phyloP scores from a whole-genome alignment of 257 asterid genomes.

The Ophiorrhiza pumila region DNA sequence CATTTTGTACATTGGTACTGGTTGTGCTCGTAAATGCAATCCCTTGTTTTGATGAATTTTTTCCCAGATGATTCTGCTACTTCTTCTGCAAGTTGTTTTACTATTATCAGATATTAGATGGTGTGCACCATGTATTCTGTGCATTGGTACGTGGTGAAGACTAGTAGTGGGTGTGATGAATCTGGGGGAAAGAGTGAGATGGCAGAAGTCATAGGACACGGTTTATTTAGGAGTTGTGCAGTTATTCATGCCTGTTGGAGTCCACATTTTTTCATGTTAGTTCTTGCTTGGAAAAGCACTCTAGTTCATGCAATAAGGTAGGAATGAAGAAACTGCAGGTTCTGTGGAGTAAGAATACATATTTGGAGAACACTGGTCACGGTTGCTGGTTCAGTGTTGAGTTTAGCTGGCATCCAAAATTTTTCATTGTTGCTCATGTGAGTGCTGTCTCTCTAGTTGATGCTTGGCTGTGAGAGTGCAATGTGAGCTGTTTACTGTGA shows the following conservation, averaged over 20 bases:
- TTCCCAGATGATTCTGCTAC: constrained; percentile 6
- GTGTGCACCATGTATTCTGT: constrained; percentile 57
- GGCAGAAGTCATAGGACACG: constrained; percentile 50
- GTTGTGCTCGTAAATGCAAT: neutral
- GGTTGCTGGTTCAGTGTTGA: constrained; percentile 58
- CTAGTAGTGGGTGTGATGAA: constrained; percentile 24
- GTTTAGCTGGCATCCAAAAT: constrained; percentile 75
- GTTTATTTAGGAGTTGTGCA: constrained; percentile 36
- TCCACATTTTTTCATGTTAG: constrained; percentile 68
- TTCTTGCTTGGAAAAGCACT: constrained; percentile 23
- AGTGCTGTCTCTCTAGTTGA: constrained; percentile 61
- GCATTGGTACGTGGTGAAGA: constrained; percentile 48
- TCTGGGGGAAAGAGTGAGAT: constrained; percentile 16
- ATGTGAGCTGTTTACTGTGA: constrained; percentile 49
- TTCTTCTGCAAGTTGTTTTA: constrained; percentile 2
- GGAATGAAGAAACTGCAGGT: constrained; percentile 32
- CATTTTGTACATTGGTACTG: neutral
- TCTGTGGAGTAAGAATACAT: constrained; percentile 33
- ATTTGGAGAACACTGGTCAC: constrained; percentile 19
- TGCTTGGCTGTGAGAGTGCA: constrained; percentile 37
- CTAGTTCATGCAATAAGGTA: constrained; percentile 17
- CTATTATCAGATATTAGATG: constrained; percentile 55
- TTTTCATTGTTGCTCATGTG: constrained; percentile 50
- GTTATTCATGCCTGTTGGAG: constrained; percentile 78
- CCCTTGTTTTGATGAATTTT: neutral